These are phyloP conservation scores for Crucihimalaya himalaica DNA, from an alignment of 345 rosid species.

Conservation along the genomic window DNA sequence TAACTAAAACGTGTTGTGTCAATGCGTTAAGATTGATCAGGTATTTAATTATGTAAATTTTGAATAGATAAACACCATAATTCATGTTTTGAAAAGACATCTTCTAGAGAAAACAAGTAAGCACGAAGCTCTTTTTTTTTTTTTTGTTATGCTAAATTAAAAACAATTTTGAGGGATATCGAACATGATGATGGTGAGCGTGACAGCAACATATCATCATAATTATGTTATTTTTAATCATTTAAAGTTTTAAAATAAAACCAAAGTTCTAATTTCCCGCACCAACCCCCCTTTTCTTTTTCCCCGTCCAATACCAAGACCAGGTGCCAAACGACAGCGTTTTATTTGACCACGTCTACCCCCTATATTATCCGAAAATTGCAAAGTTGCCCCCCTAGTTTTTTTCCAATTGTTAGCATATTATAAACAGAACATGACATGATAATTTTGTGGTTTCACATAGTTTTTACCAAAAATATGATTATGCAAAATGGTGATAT, in stretches of 20 bases:
- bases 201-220: conserved; percentile 71
- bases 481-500: not conserved
- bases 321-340: conserved; percentile 39
- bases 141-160: not conserved
- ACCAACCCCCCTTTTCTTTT: conserved; percentile 33
- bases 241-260: conserved; percentile 17
- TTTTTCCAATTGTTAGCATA: not conserved
- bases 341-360: conserved; percentile 7
- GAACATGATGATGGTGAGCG: conserved; percentile 55
- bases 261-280: conserved; percentile 6
- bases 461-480: not conserved
- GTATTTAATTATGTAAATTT: not conserved
- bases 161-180: conserved; percentile 8
- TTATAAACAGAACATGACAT: not conserved
- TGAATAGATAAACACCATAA: conserved; percentile 32
- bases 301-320: conserved; percentile 26
- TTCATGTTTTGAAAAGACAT: conserved; percentile 24
- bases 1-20: not conserved
- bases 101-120: conserved; percentile 45
- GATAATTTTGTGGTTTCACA: not conserved
- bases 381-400: conserved; percentile 23
- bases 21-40: not conserved
- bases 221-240: conserved; percentile 40
- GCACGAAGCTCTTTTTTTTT: conserved; percentile 4
- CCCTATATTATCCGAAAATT: not conserved